phyloP scores from a whole-genome alignment of 75 land plant species.

The Pinus taeda region DNA sequence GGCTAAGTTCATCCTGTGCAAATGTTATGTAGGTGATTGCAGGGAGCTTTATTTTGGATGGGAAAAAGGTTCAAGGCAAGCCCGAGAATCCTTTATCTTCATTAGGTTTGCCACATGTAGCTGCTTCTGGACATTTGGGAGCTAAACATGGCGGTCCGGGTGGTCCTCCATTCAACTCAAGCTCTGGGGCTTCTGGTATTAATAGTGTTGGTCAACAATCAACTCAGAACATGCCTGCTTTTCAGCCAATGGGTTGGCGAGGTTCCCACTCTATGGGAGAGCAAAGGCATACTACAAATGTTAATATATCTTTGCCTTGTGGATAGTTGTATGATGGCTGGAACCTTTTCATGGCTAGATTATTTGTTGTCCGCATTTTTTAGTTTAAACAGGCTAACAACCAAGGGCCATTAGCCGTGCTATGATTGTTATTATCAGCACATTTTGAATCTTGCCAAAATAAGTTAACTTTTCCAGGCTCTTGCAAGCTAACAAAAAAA shows the following conservation, averaged over 20 bases:
- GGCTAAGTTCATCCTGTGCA: not conserved
- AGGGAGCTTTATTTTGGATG: conserved; percentile 80
- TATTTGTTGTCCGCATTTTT: conserved; percentile 3
- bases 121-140: conserved; percentile 21
- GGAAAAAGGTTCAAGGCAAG: conserved; percentile 35
- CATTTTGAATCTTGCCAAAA: conserved; percentile 6
- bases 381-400: conserved; percentile 1
- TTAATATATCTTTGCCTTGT: not conserved
- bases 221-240: not conserved
- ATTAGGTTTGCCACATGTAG: conserved; percentile 21
- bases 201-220: conserved; percentile 5
- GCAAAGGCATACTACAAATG: conserved; percentile 1
- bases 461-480: not conserved
- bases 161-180: not conserved
- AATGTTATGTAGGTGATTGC: conserved; percentile 55
- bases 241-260: conserved; percentile 1
- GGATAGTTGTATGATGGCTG: conserved; percentile 1
- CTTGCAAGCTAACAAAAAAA: not conserved
- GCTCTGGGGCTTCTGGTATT: not conserved
- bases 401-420: conserved; percentile 5
- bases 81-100: conserved; percentile 24
- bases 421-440: conserved; percentile 1
- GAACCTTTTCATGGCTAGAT: conserved; percentile 4
- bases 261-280: conserved; percentile 1
- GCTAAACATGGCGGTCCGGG: conserved; percentile 7